Base-by-base conservation (phyloP, 1,284 basidiomycete species). In the Ustilago shanxiensis region DNA sequence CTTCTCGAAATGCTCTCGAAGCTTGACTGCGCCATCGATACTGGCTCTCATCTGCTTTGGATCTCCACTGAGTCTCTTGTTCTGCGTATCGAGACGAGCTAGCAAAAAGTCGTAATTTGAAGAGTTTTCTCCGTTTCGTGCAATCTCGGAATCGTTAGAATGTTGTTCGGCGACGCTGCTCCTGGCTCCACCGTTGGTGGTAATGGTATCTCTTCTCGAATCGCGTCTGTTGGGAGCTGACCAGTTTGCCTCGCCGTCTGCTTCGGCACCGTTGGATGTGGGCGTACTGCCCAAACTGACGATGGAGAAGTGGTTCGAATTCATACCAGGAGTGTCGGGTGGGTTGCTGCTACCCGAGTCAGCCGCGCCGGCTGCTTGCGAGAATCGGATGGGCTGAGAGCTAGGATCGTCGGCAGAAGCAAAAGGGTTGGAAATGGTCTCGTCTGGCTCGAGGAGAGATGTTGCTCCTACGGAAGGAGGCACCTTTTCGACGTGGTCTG, bases 381-480 rank as follows among this genome's bases (percentile, higher is more conserved):
- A 67, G 44, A 60, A 72, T 10, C 59, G 59, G 22, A 67, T 52
- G 16, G 64, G 70, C 39, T 61, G 53, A 16, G 67, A 52, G 1
- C 58, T 9, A 13, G 56, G 16, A 14, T 66, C 66, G 18, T 60
- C 67, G n/a, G 11, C 44, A 13, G 71, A 62, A 6, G 77, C 70
- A 31, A 84, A 84, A 0, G 83, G 83, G 45, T 84, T 84, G 22
- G 73, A 67, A 44, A 84, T 83, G 24, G 79, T 79, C 28, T 76
- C 71, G 24, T 79, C 72, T 10, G 83, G 83, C 18, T 84, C 82
- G 28, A 83, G 62, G 56, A 84, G 55, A 2, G 82, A 83, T 8
- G 72, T 71, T 3, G 83, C 83, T 18, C 81, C 83, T 14, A 82
- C 66, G 2, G 82, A 83, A 7, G 82, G 80, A 7, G 79, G 72